Evolutionary conservation across 2,329 filamentous ascomycete genomes (phyloP), one percentile per base, ranked within the genome.

Genomic region (Phaeosphaeriaceae sp.): DNA sequence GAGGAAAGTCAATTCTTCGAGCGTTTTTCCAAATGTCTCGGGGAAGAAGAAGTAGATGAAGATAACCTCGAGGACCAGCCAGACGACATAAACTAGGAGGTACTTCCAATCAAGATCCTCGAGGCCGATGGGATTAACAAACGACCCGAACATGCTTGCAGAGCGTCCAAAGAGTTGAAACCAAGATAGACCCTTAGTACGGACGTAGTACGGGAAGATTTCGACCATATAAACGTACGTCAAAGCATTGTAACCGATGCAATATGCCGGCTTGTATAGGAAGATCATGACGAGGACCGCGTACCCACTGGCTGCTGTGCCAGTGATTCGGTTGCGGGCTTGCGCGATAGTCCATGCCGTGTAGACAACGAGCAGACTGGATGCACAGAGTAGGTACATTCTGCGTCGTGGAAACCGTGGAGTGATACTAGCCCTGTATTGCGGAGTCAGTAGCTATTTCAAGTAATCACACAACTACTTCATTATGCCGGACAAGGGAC

Each of bases 141-240:
- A 86, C 75, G 86, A 86, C 63, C 84, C 83, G 56, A 89, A 81
- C 60, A 88, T 85, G 31, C 89, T 80, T 31, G 87, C 80, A 44
- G 84, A 83, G 70, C 89, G 85, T 11, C 89, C 82, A 11, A 82
- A 84, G 19, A 89, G 83, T 73, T 89, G 89, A 81, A 89, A 86
- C 69, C 88, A 73, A 4, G 72, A 71, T 33, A 84, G 69, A 2
- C 82, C 82, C 70, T 83, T 83, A 33, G 81, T 81, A 13, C 82
- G 79, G 40, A 84, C 79, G 48, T 78, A 79, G 72, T 81, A 84
- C 0, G 82, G 81, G 55, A 83, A 78, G 47, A 84, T 81, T 61
- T 84, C 82, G 15, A 81, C 78, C 41, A 81, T 76, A 68, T 84
- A 88, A 27, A 82, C 83, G 60, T 87, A 81, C 2, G 86, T 81